Percentiles rank a stretch among this genome's conserved stretches.
Evolutionary conservation across 495 filamentous ascomycete genomes (phyloP).

Genomic region (Neurospora sp.): DNA sequence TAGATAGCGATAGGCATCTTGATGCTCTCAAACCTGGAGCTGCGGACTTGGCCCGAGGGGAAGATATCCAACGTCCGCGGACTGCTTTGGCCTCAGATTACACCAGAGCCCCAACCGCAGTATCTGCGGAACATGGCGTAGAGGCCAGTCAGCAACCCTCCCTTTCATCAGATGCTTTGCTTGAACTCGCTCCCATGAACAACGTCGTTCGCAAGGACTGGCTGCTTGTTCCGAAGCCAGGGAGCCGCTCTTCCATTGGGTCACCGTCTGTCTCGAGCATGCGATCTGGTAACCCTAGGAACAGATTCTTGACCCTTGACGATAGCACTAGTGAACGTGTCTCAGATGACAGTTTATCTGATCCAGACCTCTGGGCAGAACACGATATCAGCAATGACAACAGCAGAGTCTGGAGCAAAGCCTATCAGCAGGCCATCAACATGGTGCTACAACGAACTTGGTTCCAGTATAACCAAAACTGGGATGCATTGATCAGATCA

Average conservation of each 20-base stretch:
- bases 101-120: neutral
- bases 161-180: neutral
- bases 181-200: neutral
- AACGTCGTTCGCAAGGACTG: neutral
- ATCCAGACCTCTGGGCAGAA: conserved; percentile 14
- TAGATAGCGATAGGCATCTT: conserved; percentile 13
- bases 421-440: conserved; percentile 8
- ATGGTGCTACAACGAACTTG: conserved; percentile 11
- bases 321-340: conserved; percentile 13
- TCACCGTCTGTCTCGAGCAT: conserved; percentile 16
- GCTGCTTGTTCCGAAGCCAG: neutral
- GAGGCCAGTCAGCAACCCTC: neutral
- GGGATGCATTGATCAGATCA: conserved; percentile 12
- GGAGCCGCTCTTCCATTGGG: neutral
- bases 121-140: neutral
- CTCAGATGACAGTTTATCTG: conserved; percentile 19
- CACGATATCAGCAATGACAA: neutral
- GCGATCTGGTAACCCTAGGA: conserved; percentile 3
- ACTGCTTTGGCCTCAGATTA: neutral
- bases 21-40: neutral
- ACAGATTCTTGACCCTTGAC: neutral
- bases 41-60: neutral
- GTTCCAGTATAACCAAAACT: conserved; percentile 16
- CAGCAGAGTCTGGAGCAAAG: conserved; percentile 4
- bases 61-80: neutral